Evolutionary conservation across 495 filamentous ascomycete species (phyloP).

Genomic region (Thermothielavioides terrestris): DNA sequence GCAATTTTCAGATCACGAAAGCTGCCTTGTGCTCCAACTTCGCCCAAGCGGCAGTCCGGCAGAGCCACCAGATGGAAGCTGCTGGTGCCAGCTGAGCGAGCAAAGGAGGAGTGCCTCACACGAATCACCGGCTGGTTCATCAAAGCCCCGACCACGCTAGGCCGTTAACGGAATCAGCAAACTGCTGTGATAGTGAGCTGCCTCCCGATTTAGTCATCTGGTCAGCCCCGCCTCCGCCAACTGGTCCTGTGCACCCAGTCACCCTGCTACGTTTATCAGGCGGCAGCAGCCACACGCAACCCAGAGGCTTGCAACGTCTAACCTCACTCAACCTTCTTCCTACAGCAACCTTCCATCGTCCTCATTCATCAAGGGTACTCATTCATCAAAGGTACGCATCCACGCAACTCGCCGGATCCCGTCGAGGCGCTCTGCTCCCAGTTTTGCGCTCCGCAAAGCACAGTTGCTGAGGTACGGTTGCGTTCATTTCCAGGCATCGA

Average conservation of each 20-base stretch:
- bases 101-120: neutral
- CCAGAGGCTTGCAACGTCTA: too few relatives aligned
- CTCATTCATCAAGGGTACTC: neutral
- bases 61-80: neutral
- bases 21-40: too few relatives aligned
- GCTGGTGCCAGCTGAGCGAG: constrained; percentile 6
- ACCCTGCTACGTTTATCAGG: constrained; percentile 16
- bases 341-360: constrained; percentile 5
- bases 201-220: constrained; percentile 21
- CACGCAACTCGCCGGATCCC: too few relatives aligned
- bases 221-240: constrained; percentile 22
- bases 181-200: too few relatives aligned
- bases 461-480: neutral
- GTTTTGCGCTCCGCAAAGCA: too few relatives aligned
- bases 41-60: too few relatives aligned
- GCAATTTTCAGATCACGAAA: too few relatives aligned
- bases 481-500: neutral
- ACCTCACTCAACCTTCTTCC: constrained; percentile 10
- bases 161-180: constrained; percentile 4
- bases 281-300: constrained; percentile 16
- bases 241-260: neutral
- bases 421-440: too few relatives aligned
- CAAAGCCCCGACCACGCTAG: constrained; percentile 7
- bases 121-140: constrained; percentile 26
- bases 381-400: too few relatives aligned